A percentile compares a stretch with the other conserved stretches of the same genome.
Conservation (phyloP, 108 stramenopile genomes). For the Chaetoceros tenuissimus region DNA sequence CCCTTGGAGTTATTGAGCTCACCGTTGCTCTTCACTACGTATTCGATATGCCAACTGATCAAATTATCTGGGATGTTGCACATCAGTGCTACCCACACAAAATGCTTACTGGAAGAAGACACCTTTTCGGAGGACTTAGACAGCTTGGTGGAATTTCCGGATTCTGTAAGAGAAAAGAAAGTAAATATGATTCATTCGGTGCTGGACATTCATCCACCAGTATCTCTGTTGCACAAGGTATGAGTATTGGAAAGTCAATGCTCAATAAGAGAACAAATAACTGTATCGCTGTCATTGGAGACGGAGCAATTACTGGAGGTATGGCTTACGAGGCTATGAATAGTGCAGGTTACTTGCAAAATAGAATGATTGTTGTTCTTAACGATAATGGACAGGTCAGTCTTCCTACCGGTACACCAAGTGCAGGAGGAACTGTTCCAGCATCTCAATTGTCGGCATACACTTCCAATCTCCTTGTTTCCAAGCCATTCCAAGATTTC, state of each 20-base stretch:
- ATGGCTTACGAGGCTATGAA: slow-evolving; percentile 99
- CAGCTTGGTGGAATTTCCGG: slow-evolving; percentile 89
- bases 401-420: slow-evolving; percentile 93
- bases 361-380: slow-evolving; percentile 93
- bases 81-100: slow-evolving; percentile 98
- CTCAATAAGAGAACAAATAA: slow-evolving; percentile 84
- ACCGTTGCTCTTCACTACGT: slow-evolving; percentile 96
- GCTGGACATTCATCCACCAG: slow-evolving; percentile 92
- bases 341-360: slow-evolving; percentile 86
- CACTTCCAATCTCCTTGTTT: slow-evolving; percentile 88
- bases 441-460: slow-evolving; percentile 86
- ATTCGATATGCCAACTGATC: slow-evolving; percentile 96
- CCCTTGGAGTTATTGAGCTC: slow-evolving; percentile 91
- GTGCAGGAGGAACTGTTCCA: slow-evolving; percentile 88
- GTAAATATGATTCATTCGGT: slow-evolving; percentile 93
- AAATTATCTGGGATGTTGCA: slow-evolving; percentile 97
- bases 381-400: slow-evolving; percentile 99
- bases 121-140: slow-evolving; percentile 72
- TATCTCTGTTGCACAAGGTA: slow-evolving; percentile 92
- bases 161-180: slow-evolving; percentile 93
- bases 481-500: slow-evolving; percentile 93
- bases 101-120: slow-evolving; percentile 90
- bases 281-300: slow-evolving; percentile 96
- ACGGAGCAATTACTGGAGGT: slow-evolving; percentile 97
- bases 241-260: slow-evolving; percentile 87